Base-by-base conservation (phyloP, 192 early-diverging fungal genomes). In the Linnemannia hyalina region DNA sequence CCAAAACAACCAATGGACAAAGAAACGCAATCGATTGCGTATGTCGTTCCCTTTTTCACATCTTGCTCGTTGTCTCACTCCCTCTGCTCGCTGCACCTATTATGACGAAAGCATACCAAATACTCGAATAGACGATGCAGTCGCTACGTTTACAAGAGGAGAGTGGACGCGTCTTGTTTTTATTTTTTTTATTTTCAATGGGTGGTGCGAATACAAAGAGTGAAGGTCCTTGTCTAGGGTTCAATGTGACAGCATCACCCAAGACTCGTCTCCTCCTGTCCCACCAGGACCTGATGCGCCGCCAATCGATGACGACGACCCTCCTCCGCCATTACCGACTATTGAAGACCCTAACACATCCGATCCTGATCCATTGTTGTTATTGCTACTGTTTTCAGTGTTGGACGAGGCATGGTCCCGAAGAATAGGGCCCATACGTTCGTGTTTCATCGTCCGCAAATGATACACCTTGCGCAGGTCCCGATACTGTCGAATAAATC, bases 391-490 rank as follows among this genome's bases (percentile, higher is more conserved):
- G 8, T 38, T 72, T 38, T 46, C 46, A 74, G 20, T 54, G 38
- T 55, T 73, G 11, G 63, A 32, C 29, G 68, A 55, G 3, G 75
- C 35, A 42, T 70, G 68, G n/a, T 80, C 74, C 41, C 79, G 88
- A 73, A 77, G 85, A 49, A 85, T 83, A 26, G 72, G 71, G 42
- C 70, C 87, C 38, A 82, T 88, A 79, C 55, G 79, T 80, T 73
- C 90, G 70, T 83, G 90, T 89, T 82, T 90, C 78, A 81, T 90
- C 63, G 86, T 88, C 49, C 91, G 85, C 70, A 92, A 70, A 81
- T 92, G 91, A 68, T 92, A 92, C 40, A 92, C 91, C 68, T 92
- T 92, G n/a, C 90, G 79, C 29, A 90, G 77, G 4, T 92, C 91
- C 42, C 90, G 79, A 68, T 83, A 92, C 54, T 92, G 89, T 42